Base-by-base conservation (phyloP, 176 grass and related monocot species). In the Aegilops tauschii region DNA sequence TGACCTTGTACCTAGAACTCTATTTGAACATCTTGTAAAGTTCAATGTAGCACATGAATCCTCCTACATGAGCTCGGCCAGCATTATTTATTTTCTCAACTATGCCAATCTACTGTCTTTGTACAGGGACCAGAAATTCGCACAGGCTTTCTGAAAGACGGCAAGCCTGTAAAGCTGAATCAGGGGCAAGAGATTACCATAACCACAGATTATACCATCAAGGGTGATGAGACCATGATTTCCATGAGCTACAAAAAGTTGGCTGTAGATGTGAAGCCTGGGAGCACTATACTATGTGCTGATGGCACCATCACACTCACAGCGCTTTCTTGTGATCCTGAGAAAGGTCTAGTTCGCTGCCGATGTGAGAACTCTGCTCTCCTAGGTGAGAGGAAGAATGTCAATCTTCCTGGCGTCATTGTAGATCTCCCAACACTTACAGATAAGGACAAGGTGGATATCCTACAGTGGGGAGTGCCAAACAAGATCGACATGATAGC, bases 401-500 rank as follows among this genome's bases (percentile, higher is more conserved):
- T 98, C 11, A 95, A 98, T 81, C 87, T 98, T 63, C 93, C 93
- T 35, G 90, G 95, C 4, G 93, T 98, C 13, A 72, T 98, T 29
- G 93, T 98, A 13, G 93, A 98, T 90, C 88, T 95, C 21, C 91
- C 93, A 65, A 95, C 95, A 52, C 78, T 95, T 27, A 95, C 91
- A n/a, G 93, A 98, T 39, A 98, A 98, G 83, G 95, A 93, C 82
- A 98, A 90, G 86, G 87, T 77, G n/a, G 93, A 98, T 85, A 98
- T 98, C 42, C 42, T 98, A 1, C 76, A 89, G 61, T 93, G 93
- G 93, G 95, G 91, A 18, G 80, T 98, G 5, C 95, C 91, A 5
- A 98, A 98, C 67, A 92, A 95, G 42, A 98, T 95, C 37, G 95
- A 95, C 85, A 98, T 95, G 80, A 95, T 98, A 28, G 95, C 91